Percentiles rank a stretch among this genome's conserved stretches.
Evolutionary conservation across 2,329 filamentous ascomycete genomes (phyloP).

Genomic region (Fusarium papillatum): DNA sequence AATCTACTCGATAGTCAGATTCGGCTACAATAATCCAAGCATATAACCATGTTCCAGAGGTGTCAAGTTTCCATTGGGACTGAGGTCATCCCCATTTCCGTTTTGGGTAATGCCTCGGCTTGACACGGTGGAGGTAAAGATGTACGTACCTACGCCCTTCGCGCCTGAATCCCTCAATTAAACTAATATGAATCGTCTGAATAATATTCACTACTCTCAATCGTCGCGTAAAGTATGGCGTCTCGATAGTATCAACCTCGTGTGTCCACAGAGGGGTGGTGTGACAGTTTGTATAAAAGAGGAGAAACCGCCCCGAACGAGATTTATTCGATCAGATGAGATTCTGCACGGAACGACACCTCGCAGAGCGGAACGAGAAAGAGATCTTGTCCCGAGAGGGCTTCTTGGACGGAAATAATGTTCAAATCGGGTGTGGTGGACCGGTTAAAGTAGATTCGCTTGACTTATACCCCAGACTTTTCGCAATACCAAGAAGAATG

Average conservation of each 20-base stretch:
- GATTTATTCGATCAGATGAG: constrained; percentile 3
- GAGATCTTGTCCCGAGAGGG: not conserved
- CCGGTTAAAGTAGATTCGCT: not conserved
- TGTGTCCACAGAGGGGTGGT: not conserved
- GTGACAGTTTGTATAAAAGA: constrained; percentile 1
- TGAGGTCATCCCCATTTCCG: constrained; percentile 13
- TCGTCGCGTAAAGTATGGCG: not conserved
- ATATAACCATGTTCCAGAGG: not conserved
- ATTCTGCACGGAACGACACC: not conserved
- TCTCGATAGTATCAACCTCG: not conserved
- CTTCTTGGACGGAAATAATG: constrained; percentile 5
- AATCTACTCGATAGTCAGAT: not conserved
- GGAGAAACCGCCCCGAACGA: not conserved
- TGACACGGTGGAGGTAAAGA: not conserved
- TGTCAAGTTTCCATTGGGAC: too few relatives aligned
- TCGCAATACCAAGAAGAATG: not conserved
- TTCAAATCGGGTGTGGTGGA: not conserved
- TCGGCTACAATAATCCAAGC: rapidly evolving
- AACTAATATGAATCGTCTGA: constrained; percentile 16
- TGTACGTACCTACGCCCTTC: constrained; percentile 9
- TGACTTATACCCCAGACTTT: not conserved
- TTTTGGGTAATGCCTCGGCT: constrained; percentile 19
- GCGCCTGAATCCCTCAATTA: constrained; percentile 16
- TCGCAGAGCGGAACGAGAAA: not conserved
- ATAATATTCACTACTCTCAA: not conserved